A percentile compares a stretch with the other conserved stretches of the same genome.
These are phyloP conservation scores for Marvania coccoides DNA, from an alignment of 139 green algal species.

Conservation along the genomic window DNA sequence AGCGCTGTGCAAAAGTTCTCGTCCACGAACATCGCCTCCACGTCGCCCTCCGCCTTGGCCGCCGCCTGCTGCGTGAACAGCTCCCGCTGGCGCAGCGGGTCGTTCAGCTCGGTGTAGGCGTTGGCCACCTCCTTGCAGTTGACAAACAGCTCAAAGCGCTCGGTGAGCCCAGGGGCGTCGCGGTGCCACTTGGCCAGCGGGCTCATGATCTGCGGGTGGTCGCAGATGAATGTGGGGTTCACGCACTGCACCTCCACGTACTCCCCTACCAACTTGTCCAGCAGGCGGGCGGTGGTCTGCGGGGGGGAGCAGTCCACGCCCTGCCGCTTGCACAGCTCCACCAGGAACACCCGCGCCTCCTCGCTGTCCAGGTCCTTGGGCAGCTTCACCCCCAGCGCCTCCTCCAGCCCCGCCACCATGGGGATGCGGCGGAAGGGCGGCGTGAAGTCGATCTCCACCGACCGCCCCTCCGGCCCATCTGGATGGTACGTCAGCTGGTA, in stretches of 20 bases:
- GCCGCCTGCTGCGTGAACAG: constrained; percentile 87
- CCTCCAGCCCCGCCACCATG: constrained; percentile 76
- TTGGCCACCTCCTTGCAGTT: constrained; percentile 97
- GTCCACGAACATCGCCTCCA: constrained; percentile 97
- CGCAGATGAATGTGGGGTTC: constrained; percentile 97
- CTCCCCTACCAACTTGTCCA: constrained; percentile 98
- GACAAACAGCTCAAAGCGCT: constrained; percentile 99
- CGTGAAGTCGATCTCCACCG: constrained; percentile 95
- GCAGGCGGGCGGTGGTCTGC: constrained; percentile 84
- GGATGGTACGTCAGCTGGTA: constrained; percentile 96
- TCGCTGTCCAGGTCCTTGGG: constrained; percentile 65
- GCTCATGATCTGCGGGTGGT: constrained; percentile 98
- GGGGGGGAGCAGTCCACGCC: constrained; percentile 75
- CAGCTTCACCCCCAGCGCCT: constrained; percentile 60
- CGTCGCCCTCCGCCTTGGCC: constrained; percentile 76
- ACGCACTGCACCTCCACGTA: constrained; percentile 91
- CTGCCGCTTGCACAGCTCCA: constrained; percentile 60
- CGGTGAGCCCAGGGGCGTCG: constrained; percentile 74
- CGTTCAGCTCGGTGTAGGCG: constrained; percentile 99
- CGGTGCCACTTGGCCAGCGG: constrained; percentile 97
- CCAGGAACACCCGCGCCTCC: constrained; percentile 53
- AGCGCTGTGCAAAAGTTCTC: constrained; percentile 94
- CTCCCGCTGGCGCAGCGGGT: constrained; percentile 90
- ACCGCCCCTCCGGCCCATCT: constrained; percentile 71
- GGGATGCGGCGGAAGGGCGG: constrained; percentile 76